Percentiles rank a stretch among this genome's conserved stretches.
phyloP scores from a whole-genome alignment of 2,329 filamentous ascomycete species.

The Colletotrichum sp. region DNA sequence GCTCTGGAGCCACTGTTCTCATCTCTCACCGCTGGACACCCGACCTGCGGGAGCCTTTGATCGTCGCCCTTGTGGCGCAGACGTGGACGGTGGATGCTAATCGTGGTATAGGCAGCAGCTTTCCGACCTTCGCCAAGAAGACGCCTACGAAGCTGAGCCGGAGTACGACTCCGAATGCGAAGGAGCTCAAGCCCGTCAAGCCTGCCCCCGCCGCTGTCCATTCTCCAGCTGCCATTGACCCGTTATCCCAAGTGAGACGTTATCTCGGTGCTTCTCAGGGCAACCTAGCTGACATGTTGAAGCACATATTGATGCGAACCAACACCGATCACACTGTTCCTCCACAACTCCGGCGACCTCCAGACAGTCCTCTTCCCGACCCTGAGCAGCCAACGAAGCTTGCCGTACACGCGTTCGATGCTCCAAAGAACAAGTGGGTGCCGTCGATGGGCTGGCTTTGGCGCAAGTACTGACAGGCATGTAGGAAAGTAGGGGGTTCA shows the following conservation, averaged over 20 bases:
- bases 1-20: not conserved
- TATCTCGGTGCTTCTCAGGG: not conserved
- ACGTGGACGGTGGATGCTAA: constrained; percentile 5
- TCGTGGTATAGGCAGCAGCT: constrained; percentile 10
- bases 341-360: constrained; percentile 57
- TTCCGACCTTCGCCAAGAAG: constrained; percentile 18
- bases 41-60: not conserved
- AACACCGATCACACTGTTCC: constrained; percentile 66
- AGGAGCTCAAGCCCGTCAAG: constrained; percentile 20
- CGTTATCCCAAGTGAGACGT: constrained; percentile 31
- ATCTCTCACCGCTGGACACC: not conserved
- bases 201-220: constrained; percentile 16
- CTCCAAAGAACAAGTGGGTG: constrained; percentile 66
- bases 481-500: constrained; percentile 83
- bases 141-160: constrained; percentile 18
- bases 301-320: constrained; percentile 71
- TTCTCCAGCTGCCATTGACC: constrained; percentile 28
- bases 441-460: not conserved
- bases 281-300: not conserved
- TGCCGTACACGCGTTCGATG: constrained; percentile 44
- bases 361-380: constrained; percentile 56
- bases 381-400: constrained; percentile 41
- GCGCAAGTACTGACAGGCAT: not conserved
- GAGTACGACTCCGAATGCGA: constrained; percentile 15
- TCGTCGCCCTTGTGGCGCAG: not conserved